phyloP scores from a whole-genome alignment of 495 filamentous ascomycete species.

The Jackrogersella minutella region DNA sequence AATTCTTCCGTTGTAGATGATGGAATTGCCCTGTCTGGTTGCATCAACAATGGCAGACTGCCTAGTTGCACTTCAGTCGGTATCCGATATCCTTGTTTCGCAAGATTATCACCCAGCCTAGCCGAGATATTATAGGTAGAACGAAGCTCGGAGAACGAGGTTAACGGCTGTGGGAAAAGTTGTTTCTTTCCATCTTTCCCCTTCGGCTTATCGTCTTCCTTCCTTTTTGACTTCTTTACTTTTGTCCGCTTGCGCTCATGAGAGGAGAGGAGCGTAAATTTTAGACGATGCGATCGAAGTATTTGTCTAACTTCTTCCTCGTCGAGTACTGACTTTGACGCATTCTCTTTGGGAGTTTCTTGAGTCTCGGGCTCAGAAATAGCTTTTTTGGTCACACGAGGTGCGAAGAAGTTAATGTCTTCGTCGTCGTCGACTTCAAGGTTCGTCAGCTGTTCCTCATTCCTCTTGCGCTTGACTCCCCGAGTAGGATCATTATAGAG shows the following conservation, averaged over 20 bases:
- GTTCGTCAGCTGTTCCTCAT: slow-evolving; percentile 41
- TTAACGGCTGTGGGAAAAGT: slow-evolving; percentile 78
- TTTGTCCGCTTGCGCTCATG: slow-evolving; percentile 41
- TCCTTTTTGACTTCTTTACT: slow-evolving; percentile 49
- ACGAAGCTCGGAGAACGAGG: slow-evolving; percentile 76
- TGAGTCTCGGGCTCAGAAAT: slow-evolving; percentile 20
- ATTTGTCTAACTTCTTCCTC: slow-evolving; percentile 76
- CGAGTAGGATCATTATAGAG: slow-evolving; percentile 56
- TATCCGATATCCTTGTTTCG: slow-evolving; percentile 78
- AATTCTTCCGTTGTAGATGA: slow-evolving; percentile 41
- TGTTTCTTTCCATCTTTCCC: slow-evolving; percentile 61
- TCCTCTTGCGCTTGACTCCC: slow-evolving; percentile 61
- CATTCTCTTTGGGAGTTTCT: slow-evolving; percentile 28
- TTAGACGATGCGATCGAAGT: slow-evolving; percentile 85
- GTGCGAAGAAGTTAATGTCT: slow-evolving; percentile 61
- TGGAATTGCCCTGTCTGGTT: slow-evolving; percentile 53
- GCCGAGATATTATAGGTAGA: slow-evolving; percentile 72
- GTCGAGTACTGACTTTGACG: slow-evolving; percentile 51
- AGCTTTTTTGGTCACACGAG: slow-evolving; percentile 32
- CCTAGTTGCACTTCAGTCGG: slow-evolving; percentile 96
- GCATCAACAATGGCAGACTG: slow-evolving; percentile 78
- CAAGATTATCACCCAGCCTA: slow-evolving; percentile 79
- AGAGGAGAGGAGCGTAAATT: slow-evolving; percentile 73
- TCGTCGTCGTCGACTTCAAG: slow-evolving; percentile 39
- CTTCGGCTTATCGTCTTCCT: slow-evolving; percentile 50